Evolutionary conservation across 768 basidiomycete genomes (phyloP).

Genomic region (Tricholoma furcatifolium): DNA sequence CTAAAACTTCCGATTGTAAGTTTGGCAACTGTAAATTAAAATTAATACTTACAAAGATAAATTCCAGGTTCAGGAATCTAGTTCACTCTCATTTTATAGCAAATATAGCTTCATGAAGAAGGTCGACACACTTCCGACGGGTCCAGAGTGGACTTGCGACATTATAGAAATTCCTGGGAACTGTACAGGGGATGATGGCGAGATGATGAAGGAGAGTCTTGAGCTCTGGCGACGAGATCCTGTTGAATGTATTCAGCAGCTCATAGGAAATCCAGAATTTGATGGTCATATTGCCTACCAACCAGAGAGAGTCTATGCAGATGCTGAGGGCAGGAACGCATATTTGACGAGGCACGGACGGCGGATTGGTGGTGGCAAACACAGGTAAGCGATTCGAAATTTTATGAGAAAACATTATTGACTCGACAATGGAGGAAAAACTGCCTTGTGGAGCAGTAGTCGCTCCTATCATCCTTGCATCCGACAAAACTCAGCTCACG

Average conservation of each 20-base stretch:
- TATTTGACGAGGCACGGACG: constrained; percentile 14
- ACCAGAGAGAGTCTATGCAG: neutral
- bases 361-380: constrained; percentile 20
- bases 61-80: neutral
- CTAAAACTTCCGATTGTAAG: constrained; percentile 3
- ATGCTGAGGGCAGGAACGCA: neutral
- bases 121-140: neutral
- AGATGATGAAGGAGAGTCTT: neutral
- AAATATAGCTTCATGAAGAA: neutral
- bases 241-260: neutral
- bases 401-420: constrained; percentile 2
- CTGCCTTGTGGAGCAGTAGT: neutral
- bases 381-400: neutral
- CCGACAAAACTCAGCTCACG: neutral
- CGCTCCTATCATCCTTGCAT: neutral
- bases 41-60: neutral
- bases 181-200: neutral
- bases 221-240: neutral
- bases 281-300: neutral
- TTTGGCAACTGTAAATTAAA: neutral
- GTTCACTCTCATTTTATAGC: neutral
- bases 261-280: neutral
- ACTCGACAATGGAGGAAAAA: neutral
- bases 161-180: neutral
- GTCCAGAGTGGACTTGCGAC: neutral